A percentile compares a stretch with the other conserved stretches of the same genome.
Evolutionary conservation across 2,329 filamentous ascomycete species (phyloP).

Genomic region (Colletotrichum sublineola): DNA sequence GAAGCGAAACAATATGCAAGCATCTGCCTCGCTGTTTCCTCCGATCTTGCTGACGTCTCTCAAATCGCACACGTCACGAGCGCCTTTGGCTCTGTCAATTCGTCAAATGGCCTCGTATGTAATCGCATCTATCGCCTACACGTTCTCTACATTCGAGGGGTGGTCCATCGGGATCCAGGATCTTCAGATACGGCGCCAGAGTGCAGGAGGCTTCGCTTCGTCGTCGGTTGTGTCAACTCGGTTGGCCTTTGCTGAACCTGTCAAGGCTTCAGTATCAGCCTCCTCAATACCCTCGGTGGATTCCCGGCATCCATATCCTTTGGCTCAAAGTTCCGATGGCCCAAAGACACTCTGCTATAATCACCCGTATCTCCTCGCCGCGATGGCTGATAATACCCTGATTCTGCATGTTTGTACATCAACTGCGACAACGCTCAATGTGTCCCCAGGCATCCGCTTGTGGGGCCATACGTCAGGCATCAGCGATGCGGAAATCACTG

Average conservation of each 20-base stretch:
- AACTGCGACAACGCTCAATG: conserved; percentile 72
- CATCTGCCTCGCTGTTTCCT: conserved; percentile 44
- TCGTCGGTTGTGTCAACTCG: conserved; percentile 55
- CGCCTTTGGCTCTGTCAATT: conserved; percentile 86
- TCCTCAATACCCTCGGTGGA: not conserved
- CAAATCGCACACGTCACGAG: conserved; percentile 82
- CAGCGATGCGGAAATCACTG: conserved; percentile 85
- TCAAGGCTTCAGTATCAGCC: conserved; percentile 42
- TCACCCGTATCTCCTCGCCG: conserved; percentile 88
- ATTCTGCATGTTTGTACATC: conserved; percentile 86
- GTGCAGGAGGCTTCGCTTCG: conserved; percentile 30
- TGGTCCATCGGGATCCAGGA: conserved; percentile 97
- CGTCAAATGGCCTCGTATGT: conserved; percentile 74
- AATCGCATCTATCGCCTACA: conserved; percentile 89
- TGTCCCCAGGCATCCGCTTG: conserved; percentile 80
- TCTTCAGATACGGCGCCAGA: conserved; percentile 68
- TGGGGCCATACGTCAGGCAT: conserved; percentile 96
- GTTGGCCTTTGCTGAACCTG: conserved; percentile 56
- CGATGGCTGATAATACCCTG: conserved; percentile 88
- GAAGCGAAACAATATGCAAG: not conserved
- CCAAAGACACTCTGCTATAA: conserved; percentile 77
- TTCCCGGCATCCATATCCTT: conserved; percentile 31
- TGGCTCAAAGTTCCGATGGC: conserved; percentile 50
- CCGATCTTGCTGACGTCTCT: conserved; percentile 81
- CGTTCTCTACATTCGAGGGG: conserved; percentile 80